Evolutionary conservation across 805 yeast species (phyloP), one percentile per base, ranked within the genome.

Genomic region (Saturnispora serradocipensis): DNA sequence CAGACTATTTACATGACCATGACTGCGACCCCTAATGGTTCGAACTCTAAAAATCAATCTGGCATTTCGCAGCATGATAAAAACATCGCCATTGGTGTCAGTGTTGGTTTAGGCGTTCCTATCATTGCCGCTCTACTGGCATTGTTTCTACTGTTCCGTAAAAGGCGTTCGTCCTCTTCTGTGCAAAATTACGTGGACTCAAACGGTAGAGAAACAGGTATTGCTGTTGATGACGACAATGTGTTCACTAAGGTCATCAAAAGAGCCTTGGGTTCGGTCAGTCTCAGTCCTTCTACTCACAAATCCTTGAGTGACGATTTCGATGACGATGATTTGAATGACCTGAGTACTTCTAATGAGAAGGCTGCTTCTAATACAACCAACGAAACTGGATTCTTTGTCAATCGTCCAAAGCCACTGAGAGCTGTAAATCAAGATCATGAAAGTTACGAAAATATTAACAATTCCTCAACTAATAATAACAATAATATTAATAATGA

Each of bases 91-190:
- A 74, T 82, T 49, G 89, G 89, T 39, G 81, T 82, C 53, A 83
- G 80, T 28, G 83, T 84, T 5, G 89, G 89, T 51, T 75, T 85
- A 13, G 87, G 87, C 49, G 80, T 82, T 0, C 86, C 90, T 2
- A 56, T 77, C 0, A 62, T 81, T n/a, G 65, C 73, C 2, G 51
- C 72, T 7, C 47, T 56, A 13, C 44, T 56, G n/a, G 43, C 56
- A 7, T 28, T 58, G 1, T 27, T 56, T 15, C 43, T 59, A 10
- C 44, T 57, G 18, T 46, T 53, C 8, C 59, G 56, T 54, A 59
- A 59, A 28, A 58, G 60, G 24, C 54, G 53, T 15, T 43, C 53
- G n/a, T 35, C 54, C 11, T 50, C 54, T 18, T 49, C 54, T 11
- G 53, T 55, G 32, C 53, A 58, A n/a, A 63, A 63, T 51, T 66